Conservation (phyloP, 2,329 filamentous ascomycete species). For the Beauveria asiatica region DNA sequence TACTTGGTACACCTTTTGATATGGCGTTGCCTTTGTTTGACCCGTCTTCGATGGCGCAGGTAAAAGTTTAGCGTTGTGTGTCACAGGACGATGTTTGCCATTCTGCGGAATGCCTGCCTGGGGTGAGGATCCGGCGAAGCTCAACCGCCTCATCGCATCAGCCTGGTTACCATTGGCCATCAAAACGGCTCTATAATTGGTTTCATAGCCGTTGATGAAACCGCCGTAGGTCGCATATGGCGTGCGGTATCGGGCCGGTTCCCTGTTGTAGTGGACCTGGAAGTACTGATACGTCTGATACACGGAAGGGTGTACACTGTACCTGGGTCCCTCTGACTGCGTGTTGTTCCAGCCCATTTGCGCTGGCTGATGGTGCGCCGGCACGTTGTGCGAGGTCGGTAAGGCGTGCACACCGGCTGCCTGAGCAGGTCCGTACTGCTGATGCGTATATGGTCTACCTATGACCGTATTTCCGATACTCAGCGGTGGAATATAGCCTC, state of each 20-base stretch:
- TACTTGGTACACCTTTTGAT: slow-evolving; percentile 25
- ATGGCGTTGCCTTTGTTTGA: slow-evolving; percentile 19
- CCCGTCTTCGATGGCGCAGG: slow-evolving; percentile 13
- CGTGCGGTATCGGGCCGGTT: slow-evolving; percentile 46
- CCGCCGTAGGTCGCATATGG: slow-evolving; percentile 50
- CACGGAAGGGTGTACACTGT: slow-evolving; percentile 31
- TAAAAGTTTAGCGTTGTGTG: background rate
- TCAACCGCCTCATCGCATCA: slow-evolving; percentile 16
- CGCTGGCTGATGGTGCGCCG: background rate
- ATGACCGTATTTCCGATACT: slow-evolving; percentile 5
- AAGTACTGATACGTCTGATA: slow-evolving; percentile 50
- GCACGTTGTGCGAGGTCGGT: background rate
- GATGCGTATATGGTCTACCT: slow-evolving; percentile 42
- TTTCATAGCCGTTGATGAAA: slow-evolving; percentile 54
- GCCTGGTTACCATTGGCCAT: slow-evolving; percentile 23
- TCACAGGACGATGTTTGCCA: background rate
- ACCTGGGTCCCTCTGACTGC: slow-evolving; percentile 19
- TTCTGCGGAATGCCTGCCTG: background rate
- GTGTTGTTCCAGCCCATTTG: background rate
- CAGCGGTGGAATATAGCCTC: slow-evolving; percentile 13
- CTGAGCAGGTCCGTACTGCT: background rate
- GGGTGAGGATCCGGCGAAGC: background rate
- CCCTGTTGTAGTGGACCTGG: slow-evolving; percentile 52
- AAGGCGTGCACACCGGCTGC: background rate
- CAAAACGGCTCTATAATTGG: slow-evolving; percentile 38